Conservation (phyloP, 768 basidiomycete species). For the Suillus brevipes region DNA sequence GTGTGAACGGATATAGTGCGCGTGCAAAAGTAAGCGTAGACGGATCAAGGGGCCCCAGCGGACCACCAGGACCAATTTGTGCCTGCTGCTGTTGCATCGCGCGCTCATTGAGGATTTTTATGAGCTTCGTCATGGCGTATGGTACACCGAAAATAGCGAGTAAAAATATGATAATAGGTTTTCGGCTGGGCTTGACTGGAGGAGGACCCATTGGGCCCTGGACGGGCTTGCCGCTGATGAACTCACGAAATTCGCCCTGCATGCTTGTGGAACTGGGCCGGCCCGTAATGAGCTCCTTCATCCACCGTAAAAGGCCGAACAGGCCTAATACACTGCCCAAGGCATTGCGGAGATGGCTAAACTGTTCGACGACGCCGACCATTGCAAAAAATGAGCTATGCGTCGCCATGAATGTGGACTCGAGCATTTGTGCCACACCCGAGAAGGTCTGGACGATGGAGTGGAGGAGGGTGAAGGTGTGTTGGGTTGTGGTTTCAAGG, state of each 20-base stretch:
- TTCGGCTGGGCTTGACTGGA: constrained; percentile 70
- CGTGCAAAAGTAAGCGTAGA: constrained; percentile 81
- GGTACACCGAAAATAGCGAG: constrained; percentile 92
- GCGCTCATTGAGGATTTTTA: constrained; percentile 72
- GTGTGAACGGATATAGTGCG: constrained; percentile 74
- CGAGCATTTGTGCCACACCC: constrained; percentile 96
- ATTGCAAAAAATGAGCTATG: constrained; percentile 95
- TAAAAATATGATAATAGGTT: constrained; percentile 91
- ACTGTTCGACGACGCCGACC: constrained; percentile 95
- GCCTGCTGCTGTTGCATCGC: constrained; percentile 48
- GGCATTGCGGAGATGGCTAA: constrained; percentile 87
- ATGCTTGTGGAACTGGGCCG: constrained; percentile 43
- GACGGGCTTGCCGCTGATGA: constrained; percentile 64
- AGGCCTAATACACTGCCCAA: constrained; percentile 91
- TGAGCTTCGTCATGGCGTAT: constrained; percentile 88
- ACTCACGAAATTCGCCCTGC: constrained; percentile 73
- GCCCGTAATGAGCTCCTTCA: constrained; percentile 62
- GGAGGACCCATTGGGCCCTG: constrained; percentile 43
- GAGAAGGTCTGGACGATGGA: constrained; percentile 94
- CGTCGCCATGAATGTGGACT: constrained; percentile 96
- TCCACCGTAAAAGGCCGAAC: constrained; percentile 87
- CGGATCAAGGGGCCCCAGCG: constrained; percentile 68
- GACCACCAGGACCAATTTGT: constrained; percentile 31
- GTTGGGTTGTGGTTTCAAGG: constrained; percentile 85
- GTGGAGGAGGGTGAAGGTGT: constrained; percentile 91